Evolutionary conservation across 164 flowering plant genomes (phyloP), one percentile per base, ranked within the genome.

Genomic region (Protea cynaroides): DNA sequence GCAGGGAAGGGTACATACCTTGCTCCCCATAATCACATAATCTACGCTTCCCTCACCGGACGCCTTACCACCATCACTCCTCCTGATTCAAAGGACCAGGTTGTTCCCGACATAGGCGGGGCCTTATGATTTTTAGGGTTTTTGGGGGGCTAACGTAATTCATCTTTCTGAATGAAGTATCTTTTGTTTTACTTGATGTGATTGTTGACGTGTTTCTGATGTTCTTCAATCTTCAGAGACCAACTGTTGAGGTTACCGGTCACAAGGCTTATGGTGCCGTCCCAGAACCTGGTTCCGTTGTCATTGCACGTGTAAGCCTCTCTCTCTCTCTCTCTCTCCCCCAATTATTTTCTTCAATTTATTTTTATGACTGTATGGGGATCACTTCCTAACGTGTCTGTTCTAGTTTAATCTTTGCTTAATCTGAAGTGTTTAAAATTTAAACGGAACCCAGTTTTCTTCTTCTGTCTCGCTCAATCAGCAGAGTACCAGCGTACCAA

Each of bases 1-100:
- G 71, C 92, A 7, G 94, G 96, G 2, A 79, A 71, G 60, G 98
- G 96, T 3, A 76, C 96, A 9, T 89, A 92, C 74, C 61, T 78
- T 7, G 67, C 83, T 4, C 66, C 90, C 18, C 75, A 81, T 73
- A 78, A 78, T 54, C 69, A 71, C 25, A 72, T 80, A 25, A 74
- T 92, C 66, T 85, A 86, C 69, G 90, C 98, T 68, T 83, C 96
- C 53, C 86, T 92, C 72, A 75, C 88, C 22, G 98, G 98, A n/a
- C 71, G 76, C 74, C 82, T 75, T 72, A 74, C 76, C 72, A 55
- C 72, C 62, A 24, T 71, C 37, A 71, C 84, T 61, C 84, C 93
- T 25, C 58, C 83, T 8, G 80, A 78, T 56, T 84, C 95, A 8
- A 38, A 80, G 0, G 90, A 91, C 80, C 80, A 79, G 93, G 97